Conservation (phyloP, 352 stramenopile species). For the Phytophthora colocasiae region DNA sequence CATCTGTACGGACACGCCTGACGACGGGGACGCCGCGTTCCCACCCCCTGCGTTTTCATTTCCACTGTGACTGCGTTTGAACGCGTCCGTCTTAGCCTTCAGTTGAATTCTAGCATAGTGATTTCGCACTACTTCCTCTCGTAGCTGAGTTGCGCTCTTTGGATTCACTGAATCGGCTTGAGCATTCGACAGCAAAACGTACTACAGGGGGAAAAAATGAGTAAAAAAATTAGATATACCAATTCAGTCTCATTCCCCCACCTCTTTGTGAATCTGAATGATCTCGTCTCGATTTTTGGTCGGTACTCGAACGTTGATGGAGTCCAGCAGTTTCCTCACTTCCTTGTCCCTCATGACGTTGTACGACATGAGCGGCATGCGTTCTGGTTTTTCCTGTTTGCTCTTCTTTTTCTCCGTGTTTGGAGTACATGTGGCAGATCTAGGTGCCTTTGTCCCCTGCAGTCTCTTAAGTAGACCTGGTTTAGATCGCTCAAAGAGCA, state of each 20-base stretch:
- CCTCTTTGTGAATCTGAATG: conserved; percentile 91
- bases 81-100: conserved; percentile 54
- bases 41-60: conserved; percentile 32
- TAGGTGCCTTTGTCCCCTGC: conserved; percentile 13
- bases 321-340: conserved; percentile 74
- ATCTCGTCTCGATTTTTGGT: conserved; percentile 86
- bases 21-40: conserved; percentile 38
- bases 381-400: conserved; percentile 51
- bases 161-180: conserved; percentile 83
- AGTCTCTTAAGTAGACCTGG: conserved; percentile 64
- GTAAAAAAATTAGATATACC: background rate
- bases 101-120: conserved; percentile 72
- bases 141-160: conserved; percentile 65
- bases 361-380: conserved; percentile 83
- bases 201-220: conserved; percentile 45
- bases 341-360: conserved; percentile 90
- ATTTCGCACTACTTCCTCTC: conserved; percentile 75
- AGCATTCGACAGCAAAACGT: conserved; percentile 79
- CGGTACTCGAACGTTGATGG: conserved; percentile 61
- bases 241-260: conserved; percentile 25
- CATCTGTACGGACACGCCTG: conserved; percentile 62
- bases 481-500: conserved; percentile 78
- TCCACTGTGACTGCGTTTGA: conserved; percentile 33
- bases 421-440: conserved; percentile 28
- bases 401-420: conserved; percentile 32